Conservation (phyloP, 1,139 yeast genomes). For the Zygoascus hellenicus region DNA sequence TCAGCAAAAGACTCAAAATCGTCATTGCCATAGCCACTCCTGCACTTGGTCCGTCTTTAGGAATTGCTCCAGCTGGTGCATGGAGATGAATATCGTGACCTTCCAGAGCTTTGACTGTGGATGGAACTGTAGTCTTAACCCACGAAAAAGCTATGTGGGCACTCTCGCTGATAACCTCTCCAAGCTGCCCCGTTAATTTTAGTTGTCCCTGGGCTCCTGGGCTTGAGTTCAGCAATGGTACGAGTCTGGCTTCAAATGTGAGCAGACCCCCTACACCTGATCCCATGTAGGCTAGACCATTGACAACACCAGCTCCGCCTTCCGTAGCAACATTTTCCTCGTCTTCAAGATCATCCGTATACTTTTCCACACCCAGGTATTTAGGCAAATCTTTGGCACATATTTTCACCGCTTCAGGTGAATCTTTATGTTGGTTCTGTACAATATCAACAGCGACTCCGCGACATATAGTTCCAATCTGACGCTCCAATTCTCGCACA, state of each 20-base stretch:
- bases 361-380: conserved; percentile 43
- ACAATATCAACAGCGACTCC: conserved; percentile 77
- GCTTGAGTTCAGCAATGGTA: conserved; percentile 34
- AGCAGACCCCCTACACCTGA: conserved; percentile 84
- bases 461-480: conserved; percentile 67
- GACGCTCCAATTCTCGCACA: conserved; percentile 71
- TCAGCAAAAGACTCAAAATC: conserved; percentile 62
- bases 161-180: conserved; percentile 77
- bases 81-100: conserved; percentile 69
- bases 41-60: conserved; percentile 92
- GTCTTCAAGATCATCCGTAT: conserved; percentile 35
- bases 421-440: conserved; percentile 34
- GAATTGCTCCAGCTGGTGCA: conserved; percentile 84
- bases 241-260: conserved; percentile 72
- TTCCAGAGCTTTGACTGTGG: conserved; percentile 34
- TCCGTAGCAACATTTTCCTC: conserved; percentile 30
- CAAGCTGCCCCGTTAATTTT: conserved; percentile 74
- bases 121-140: conserved; percentile 52
- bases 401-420: conserved; percentile 14
- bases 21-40: conserved; percentile 87
- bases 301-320: conserved; percentile 60
- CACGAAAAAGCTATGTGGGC: conserved; percentile 74
- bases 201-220: conserved; percentile 42
- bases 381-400: conserved; percentile 36
- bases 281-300: conserved; percentile 82